These are phyloP conservation scores for Mortierella hygrophila DNA, from an alignment of 192 early-diverging fungal species.

Conservation along the genomic window DNA sequence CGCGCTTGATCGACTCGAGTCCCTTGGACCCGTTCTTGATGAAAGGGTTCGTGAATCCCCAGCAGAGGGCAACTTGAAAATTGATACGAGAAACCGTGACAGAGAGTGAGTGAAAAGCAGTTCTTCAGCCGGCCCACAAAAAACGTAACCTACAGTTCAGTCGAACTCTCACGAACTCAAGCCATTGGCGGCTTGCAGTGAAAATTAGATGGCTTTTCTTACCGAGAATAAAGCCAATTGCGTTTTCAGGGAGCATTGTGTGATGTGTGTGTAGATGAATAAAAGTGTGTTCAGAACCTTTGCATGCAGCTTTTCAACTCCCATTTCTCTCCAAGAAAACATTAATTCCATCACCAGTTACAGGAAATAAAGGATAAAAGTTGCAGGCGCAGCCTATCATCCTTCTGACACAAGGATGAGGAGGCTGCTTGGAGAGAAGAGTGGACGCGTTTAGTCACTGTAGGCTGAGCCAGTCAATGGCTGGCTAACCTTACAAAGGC, in stretches of 20 bases:
- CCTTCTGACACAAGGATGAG: no score
- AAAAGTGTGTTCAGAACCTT: neutral
- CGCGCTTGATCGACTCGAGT: slow-evolving; percentile 77
- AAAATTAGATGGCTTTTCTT: neutral
- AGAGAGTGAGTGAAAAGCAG: neutral
- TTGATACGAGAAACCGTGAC: neutral
- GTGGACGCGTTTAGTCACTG: neutral
- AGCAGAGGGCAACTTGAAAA: slow-evolving; percentile 83
- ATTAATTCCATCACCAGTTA: no score
- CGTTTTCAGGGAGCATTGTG: slow-evolving; percentile 49
- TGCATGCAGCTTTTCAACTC: neutral
- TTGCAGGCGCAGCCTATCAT: no score
- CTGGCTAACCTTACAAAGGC: neutral
- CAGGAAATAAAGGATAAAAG: no score
- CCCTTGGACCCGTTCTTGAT: slow-evolving; percentile 90
- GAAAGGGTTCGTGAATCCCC: slow-evolving; percentile 98
- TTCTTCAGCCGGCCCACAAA: no score
- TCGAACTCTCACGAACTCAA: neutral
- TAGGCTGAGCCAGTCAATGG: neutral
- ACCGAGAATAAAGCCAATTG: slow-evolving; percentile 57
- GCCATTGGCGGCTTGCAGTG: neutral
- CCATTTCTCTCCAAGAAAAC: neutral
- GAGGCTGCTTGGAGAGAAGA: neutral
- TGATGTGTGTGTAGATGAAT: neutral
- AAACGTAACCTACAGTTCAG: neutral